Percentiles rank a stretch among this genome's conserved stretches.
Evolutionary conservation across 768 basidiomycete species (phyloP).

Genomic region (Psilocybe azurescens): DNA sequence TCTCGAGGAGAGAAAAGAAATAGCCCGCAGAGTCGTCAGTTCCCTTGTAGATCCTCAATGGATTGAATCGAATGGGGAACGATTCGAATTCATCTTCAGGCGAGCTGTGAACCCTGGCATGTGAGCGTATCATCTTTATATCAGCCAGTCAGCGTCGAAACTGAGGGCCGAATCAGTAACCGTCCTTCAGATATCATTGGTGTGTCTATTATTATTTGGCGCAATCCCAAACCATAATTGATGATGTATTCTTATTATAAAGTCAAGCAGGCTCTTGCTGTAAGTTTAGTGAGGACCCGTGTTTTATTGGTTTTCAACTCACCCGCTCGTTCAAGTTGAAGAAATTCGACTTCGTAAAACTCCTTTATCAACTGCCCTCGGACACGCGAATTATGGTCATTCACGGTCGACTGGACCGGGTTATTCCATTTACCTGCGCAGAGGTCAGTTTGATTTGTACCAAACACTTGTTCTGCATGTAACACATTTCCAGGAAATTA

Average conservation of each 20-base stretch:
- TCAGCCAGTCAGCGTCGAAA: not conserved
- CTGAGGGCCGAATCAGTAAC: slow-evolving; percentile 19
- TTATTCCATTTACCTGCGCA: slow-evolving; percentile 39
- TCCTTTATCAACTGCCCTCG: slow-evolving; percentile 32
- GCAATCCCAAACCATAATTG: not conserved
- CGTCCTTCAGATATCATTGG: slow-evolving; percentile 33
- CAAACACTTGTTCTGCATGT: not conserved
- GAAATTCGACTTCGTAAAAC: slow-evolving; percentile 35
- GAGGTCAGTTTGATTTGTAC: slow-evolving; percentile 23
- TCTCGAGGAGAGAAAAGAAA: slow-evolving; percentile 29
- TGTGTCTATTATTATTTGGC: slow-evolving; percentile 10
- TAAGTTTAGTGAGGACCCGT: slow-evolving; percentile 16
- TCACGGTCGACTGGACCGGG: slow-evolving; percentile 44
- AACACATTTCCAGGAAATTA: slow-evolving; percentile 29
- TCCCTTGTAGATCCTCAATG: slow-evolving; percentile 33
- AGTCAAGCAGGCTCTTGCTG: slow-evolving; percentile 36
- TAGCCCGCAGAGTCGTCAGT: slow-evolving; percentile 28
- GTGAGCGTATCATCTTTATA: slow-evolving; percentile 11
- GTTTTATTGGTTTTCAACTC: not conserved
- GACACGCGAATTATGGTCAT: slow-evolving; percentile 43
- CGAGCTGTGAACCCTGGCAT: slow-evolving; percentile 23
- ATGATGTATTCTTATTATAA: not conserved
- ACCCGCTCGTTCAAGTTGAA: slow-evolving; percentile 27
- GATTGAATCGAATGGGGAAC: slow-evolving; percentile 27
- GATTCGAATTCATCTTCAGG: slow-evolving; percentile 29